A percentile compares a stretch with the other conserved stretches of the same genome.
phyloP scores from a whole-genome alignment of 306 rosid genomes.

The Gillenia trifoliata region DNA sequence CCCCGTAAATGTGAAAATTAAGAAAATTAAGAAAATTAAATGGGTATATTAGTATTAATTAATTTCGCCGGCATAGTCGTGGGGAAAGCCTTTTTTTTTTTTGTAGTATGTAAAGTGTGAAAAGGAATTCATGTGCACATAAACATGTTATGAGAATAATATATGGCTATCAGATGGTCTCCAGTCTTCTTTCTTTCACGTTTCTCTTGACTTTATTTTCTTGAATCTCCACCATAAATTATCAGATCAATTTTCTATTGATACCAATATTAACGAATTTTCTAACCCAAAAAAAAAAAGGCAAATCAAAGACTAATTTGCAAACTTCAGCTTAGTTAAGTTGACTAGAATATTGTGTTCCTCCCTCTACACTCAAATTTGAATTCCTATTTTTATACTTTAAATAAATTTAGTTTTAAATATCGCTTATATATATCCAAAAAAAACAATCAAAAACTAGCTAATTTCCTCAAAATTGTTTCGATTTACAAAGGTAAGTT shows the following conservation, averaged over 20 bases:
- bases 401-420: too few relatives aligned
- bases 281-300: background rate
- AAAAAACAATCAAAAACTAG: too few relatives aligned
- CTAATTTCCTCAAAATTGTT: background rate
- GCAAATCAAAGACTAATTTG: background rate
- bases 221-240: background rate
- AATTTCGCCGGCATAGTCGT: too few relatives aligned
- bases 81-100: too few relatives aligned
- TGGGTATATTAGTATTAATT: too few relatives aligned
- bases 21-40: background rate
- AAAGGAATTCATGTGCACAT: background rate
- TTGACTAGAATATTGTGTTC: too few relatives aligned
- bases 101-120: background rate
- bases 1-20: background rate
- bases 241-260: background rate
- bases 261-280: background rate
- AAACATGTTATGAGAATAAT: too few relatives aligned
- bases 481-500: background rate
- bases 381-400: background rate
- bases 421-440: background rate
- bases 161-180: background rate
- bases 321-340: background rate
- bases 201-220: constrained; percentile 10
- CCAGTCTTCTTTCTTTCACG: constrained; percentile 12
- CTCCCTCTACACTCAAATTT: background rate